phyloP scores from a whole-genome alignment of 2,329 filamentous ascomycete species.

The Elsinoe ampelina region DNA sequence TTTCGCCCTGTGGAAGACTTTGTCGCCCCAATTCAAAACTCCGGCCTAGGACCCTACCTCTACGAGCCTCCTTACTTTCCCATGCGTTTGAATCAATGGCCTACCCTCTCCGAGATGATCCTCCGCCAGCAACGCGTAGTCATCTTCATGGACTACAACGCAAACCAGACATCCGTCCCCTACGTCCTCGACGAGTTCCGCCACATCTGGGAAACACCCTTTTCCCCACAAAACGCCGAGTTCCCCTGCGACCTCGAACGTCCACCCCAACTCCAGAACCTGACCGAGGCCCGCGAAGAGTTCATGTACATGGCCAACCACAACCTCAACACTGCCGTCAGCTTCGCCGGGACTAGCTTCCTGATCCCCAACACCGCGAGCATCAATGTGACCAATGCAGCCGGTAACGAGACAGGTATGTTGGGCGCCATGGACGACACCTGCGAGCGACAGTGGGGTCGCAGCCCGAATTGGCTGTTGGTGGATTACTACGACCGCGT shows the following conservation, averaged over 20 bases:
- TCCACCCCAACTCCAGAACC: constrained; percentile 53
- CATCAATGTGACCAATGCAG: constrained; percentile 63
- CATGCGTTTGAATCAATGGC: constrained; percentile 70
- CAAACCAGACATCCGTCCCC: constrained; percentile 67
- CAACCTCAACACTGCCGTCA: constrained; percentile 74
- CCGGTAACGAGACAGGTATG: constrained; percentile 51
- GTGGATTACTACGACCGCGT: constrained; percentile 73
- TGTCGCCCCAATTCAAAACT: constrained; percentile 56
- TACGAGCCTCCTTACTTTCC: constrained; percentile 64
- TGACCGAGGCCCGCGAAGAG: constrained; percentile 43
- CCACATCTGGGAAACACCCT: constrained; percentile 86
- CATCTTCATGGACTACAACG: constrained; percentile 77
- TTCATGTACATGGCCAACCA: constrained; percentile 80
- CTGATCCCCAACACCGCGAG: constrained; percentile 63
- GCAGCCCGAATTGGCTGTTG: constrained; percentile 67
- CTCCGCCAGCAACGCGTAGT: constrained; percentile 56
- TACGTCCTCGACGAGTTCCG: constrained; percentile 83
- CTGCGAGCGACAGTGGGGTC: constrained; percentile 51
- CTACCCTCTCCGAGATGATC: constrained; percentile 70
- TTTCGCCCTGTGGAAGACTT: constrained; percentile 59
- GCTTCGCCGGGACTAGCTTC: constrained; percentile 53
- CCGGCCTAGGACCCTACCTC: constrained; percentile 62
- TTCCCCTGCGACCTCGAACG: constrained; percentile 77
- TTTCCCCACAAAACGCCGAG: constrained; percentile 56
- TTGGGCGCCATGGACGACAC: constrained; percentile 55